These are phyloP conservation scores for Conoideocrella luteorostrata DNA, from an alignment of 2,329 filamentous ascomycete genomes.

Conservation along the genomic window DNA sequence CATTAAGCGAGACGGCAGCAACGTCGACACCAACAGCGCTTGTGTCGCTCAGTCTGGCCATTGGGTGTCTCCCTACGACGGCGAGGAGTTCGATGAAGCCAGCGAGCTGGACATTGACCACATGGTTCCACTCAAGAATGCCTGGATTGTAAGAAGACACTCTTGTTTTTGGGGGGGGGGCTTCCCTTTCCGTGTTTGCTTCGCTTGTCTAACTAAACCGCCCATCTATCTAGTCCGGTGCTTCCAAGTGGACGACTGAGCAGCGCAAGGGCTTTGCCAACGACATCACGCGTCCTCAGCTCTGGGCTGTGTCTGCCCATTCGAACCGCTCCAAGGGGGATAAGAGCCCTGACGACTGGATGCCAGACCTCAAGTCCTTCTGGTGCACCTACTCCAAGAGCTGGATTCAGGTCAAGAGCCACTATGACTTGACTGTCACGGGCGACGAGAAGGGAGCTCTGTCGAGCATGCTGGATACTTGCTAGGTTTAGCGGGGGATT, in stretches of 20 bases:
- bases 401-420: slow-evolving; percentile 73
- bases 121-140: slow-evolving; percentile 73
- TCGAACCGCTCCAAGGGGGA: slow-evolving; percentile 73
- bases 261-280: slow-evolving; percentile 67
- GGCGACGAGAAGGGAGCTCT: slow-evolving; percentile 65
- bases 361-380: slow-evolving; percentile 62
- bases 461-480: slow-evolving; percentile 31
- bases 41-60: slow-evolving; percentile 60
- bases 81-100: slow-evolving; percentile 60
- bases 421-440: slow-evolving; percentile 63
- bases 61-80: slow-evolving; percentile 71
- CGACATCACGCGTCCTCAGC: slow-evolving; percentile 67
- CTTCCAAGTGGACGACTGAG: slow-evolving; percentile 62
- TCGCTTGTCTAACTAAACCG: background rate
- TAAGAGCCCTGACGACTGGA: slow-evolving; percentile 67
- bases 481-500: slow-evolving; percentile 14
- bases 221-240: slow-evolving; percentile 51
- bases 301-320: slow-evolving; percentile 71
- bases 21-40: slow-evolving; percentile 49
- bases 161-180: too few relatives aligned
- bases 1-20: slow-evolving; percentile 64
- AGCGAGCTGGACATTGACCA: slow-evolving; percentile 77
- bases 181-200: background rate
- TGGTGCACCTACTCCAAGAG: slow-evolving; percentile 72
- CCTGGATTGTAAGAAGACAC: slow-evolving; percentile 68